phyloP scores from a whole-genome alignment of 2,329 filamentous ascomycete genomes.

The Penicillium sp. region DNA sequence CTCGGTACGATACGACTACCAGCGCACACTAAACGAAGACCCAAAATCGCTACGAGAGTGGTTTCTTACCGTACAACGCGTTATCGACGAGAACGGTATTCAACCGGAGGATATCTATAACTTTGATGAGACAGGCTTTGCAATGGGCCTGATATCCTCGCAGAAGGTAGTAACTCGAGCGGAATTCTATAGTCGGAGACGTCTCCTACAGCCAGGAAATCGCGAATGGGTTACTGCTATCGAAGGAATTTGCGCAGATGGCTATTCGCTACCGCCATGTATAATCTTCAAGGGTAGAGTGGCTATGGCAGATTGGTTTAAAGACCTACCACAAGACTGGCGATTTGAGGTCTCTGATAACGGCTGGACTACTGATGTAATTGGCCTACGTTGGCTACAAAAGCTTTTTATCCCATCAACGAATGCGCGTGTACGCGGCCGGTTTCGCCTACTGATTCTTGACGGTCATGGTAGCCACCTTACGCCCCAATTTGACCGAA shows the following conservation, averaged over 20 bases:
- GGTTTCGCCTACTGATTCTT: conserved; percentile 38
- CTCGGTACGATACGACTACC: too few species aligned
- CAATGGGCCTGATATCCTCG: too few species aligned
- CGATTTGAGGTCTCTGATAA: conserved; percentile 26
- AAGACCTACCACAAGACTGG: conserved; percentile 1
- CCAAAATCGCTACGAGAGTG: too few species aligned
- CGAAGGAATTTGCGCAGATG: background rate
- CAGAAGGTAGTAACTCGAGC: too few species aligned
- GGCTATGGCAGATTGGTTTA: conserved; percentile 6
- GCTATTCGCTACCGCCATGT: conserved; percentile 7
- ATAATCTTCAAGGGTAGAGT: conserved; percentile 11
- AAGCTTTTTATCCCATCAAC: conserved; percentile 35
- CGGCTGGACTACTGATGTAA: conserved; percentile 36
- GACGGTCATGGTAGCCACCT: conserved; percentile 39
- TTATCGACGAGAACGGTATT: too few species aligned
- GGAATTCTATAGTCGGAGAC: too few species aligned
- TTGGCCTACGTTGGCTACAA: conserved; percentile 35
- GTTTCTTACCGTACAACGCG: too few species aligned
- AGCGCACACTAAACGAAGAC: too few species aligned
- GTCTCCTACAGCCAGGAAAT: too few species aligned
- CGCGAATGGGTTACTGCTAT: background rate
- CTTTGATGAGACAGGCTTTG: too few species aligned
- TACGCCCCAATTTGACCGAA: background rate
- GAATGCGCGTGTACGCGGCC: conserved; percentile 21
- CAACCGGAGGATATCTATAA: too few species aligned